Conservation (phyloP, 148 eudicot genomes). For the Drosera capensis region DNA sequence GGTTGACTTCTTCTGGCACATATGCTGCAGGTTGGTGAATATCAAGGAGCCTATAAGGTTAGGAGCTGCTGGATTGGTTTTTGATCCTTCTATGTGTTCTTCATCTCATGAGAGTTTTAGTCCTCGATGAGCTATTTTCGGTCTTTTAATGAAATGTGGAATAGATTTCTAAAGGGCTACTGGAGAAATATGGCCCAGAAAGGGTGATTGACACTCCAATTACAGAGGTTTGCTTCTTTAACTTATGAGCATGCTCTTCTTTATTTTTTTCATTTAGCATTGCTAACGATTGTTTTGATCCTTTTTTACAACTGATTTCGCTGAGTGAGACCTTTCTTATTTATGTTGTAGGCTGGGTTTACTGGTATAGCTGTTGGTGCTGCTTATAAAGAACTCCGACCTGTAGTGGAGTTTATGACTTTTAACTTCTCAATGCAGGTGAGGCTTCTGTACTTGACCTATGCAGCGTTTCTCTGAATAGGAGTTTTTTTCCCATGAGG, state of each 20-base stretch:
- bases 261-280: background rate
- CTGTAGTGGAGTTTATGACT: constrained; percentile 76
- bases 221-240: constrained; percentile 45
- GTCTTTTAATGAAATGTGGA: background rate
- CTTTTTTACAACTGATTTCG: constrained; percentile 1
- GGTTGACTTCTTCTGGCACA: background rate
- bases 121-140: too few relatives aligned
- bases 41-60: constrained; percentile 96
- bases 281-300: background rate
- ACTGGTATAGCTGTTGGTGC: constrained; percentile 79
- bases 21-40: constrained; percentile 62
- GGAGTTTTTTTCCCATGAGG: background rate
- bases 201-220: constrained; percentile 84
- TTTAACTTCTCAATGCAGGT: constrained; percentile 91
- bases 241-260: too few relatives aligned
- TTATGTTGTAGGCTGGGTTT: constrained; percentile 53
- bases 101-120: too few relatives aligned
- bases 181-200: constrained; percentile 74
- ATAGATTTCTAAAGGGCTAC: constrained; percentile 59
- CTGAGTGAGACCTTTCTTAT: background rate
- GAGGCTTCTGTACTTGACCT: background rate
- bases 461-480: background rate
- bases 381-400: constrained; percentile 53
- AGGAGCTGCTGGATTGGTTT: background rate
- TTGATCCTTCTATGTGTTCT: background rate